Evolutionary conservation across 2,329 filamentous ascomycete genomes (phyloP).

Genomic region (Colletotrichum caudatum): DNA sequence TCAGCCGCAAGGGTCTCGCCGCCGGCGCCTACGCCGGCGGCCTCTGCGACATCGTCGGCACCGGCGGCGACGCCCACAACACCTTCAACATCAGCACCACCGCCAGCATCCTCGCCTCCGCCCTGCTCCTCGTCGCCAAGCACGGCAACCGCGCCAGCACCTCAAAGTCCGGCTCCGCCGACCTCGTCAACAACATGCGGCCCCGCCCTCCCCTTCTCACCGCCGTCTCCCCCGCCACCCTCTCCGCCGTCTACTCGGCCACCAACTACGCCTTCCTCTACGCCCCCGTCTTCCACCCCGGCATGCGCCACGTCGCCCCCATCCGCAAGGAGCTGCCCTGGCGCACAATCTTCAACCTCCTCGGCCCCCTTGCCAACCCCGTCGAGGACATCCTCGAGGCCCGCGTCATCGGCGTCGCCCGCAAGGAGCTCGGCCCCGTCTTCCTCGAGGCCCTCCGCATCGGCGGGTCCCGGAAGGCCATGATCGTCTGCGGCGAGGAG

Average conservation of each 20-base stretch:
- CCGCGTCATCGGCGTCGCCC: conserved; percentile 91
- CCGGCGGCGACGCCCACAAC: conserved; percentile 94
- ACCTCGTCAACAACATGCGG: conserved; percentile 82
- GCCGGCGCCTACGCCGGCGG: conserved; percentile 86
- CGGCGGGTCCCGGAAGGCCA: conserved; percentile 81
- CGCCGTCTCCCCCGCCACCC: conserved; percentile 77
- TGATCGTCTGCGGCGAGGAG: conserved; percentile 94
- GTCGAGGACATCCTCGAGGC: conserved; percentile 88
- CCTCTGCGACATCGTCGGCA: conserved; percentile 95
- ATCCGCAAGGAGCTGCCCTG: conserved; percentile 91
- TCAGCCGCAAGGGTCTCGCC: conserved; percentile 69
- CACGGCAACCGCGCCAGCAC: conserved; percentile 97
- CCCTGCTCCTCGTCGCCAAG: conserved; percentile 88
- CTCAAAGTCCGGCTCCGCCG: conserved; percentile 94
- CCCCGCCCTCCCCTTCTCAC: conserved; percentile 80
- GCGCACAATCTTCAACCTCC: conserved; percentile 96
- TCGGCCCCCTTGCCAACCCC: conserved; percentile 93
- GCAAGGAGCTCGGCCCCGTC: conserved; percentile 85
- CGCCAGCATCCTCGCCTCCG: conserved; percentile 89
- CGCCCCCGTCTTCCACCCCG: conserved; percentile 95
- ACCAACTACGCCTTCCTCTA: conserved; percentile 97
- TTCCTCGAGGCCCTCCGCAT: conserved; percentile 88
- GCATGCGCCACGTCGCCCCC: conserved; percentile 89
- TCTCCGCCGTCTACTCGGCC: conserved; percentile 78
- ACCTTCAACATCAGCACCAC: conserved; percentile 99